These are phyloP conservation scores for Kodamaea suecica DNA, from an alignment of 1,139 yeast species.

Conservation along the genomic window DNA sequence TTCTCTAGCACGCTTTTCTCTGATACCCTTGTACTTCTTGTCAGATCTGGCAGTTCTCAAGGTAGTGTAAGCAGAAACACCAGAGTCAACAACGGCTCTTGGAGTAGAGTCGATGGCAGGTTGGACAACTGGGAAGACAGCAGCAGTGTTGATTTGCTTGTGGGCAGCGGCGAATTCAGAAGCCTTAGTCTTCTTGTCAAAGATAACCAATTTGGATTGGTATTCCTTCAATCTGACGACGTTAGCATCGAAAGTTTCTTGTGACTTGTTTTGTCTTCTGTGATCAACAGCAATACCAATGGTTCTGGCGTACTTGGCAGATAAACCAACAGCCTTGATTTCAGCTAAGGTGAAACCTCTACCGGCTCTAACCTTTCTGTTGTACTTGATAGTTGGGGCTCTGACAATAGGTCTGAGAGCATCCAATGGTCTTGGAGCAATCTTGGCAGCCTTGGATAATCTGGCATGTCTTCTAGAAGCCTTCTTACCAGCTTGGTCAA, in stretches of 20 bases:
- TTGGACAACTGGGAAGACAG: slow-evolving; percentile 91
- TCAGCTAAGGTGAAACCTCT: slow-evolving; percentile 99
- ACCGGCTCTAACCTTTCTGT: slow-evolving; percentile 99
- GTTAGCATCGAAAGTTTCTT: slow-evolving; percentile 91
- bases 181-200: slow-evolving; percentile 83
- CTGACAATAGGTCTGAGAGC: slow-evolving; percentile 95
- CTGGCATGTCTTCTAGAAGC: slow-evolving; percentile 94
- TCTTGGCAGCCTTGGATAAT: slow-evolving; percentile 88
- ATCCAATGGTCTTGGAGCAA: slow-evolving; percentile 98
- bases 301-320: slow-evolving; percentile 96
- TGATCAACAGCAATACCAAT: slow-evolving; percentile 98
- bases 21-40: slow-evolving; percentile 90
- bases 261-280: slow-evolving; percentile 99
- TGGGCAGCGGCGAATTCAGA: slow-evolving; percentile 66
- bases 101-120: slow-evolving; percentile 68
- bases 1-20: slow-evolving; percentile 96
- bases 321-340: slow-evolving; percentile 95
- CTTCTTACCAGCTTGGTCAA: slow-evolving; percentile 99
- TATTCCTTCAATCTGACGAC: slow-evolving; percentile 96
- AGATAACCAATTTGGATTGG: slow-evolving; percentile 91
- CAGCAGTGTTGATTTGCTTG: slow-evolving; percentile 74
- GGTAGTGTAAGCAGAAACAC: slow-evolving; percentile 92
- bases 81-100: slow-evolving; percentile 85
- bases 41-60: slow-evolving; percentile 93
- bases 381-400: slow-evolving; percentile 97